Evolutionary conservation across 495 filamentous ascomycete species (phyloP).

Genomic region (Lepraria neglecta): DNA sequence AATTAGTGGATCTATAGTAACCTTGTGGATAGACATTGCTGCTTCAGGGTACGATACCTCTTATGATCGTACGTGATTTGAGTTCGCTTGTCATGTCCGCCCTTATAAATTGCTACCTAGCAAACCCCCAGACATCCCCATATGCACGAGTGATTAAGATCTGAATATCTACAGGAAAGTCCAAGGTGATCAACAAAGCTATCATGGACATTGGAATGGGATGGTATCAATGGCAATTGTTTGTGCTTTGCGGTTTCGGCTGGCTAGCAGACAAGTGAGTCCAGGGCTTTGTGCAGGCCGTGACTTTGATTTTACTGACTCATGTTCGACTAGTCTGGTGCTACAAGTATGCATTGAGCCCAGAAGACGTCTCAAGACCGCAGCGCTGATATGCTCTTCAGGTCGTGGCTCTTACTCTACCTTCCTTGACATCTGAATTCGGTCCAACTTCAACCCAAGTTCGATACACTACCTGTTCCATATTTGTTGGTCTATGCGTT

Average conservation of each 20-base stretch:
- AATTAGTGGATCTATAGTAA: background rate
- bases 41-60: conserved; percentile 43
- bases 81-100: background rate
- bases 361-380: background rate
- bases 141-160: background rate
- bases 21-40: conserved; percentile 31
- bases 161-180: conserved; percentile 37
- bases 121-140: background rate
- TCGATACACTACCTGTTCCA: conserved; percentile 51
- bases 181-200: conserved; percentile 55
- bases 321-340: background rate
- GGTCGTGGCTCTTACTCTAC: conserved; percentile 52
- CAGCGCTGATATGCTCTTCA: conserved; percentile 21
- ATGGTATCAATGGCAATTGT: conserved; percentile 75
- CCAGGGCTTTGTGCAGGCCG: background rate
- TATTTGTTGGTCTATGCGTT: conserved; percentile 51
- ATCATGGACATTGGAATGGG: conserved; percentile 79
- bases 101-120: background rate
- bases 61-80: conserved; percentile 49
- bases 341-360: conserved; percentile 13
- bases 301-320: conserved; percentile 7
- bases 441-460: conserved; percentile 43
- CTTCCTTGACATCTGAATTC: conserved; percentile 47
- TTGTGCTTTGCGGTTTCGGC: conserved; percentile 75
- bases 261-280: conserved; percentile 58